These are phyloP conservation scores for Fusarium sp. DNA, from an alignment of 2,329 filamentous ascomycete species.

Conservation along the genomic window DNA sequence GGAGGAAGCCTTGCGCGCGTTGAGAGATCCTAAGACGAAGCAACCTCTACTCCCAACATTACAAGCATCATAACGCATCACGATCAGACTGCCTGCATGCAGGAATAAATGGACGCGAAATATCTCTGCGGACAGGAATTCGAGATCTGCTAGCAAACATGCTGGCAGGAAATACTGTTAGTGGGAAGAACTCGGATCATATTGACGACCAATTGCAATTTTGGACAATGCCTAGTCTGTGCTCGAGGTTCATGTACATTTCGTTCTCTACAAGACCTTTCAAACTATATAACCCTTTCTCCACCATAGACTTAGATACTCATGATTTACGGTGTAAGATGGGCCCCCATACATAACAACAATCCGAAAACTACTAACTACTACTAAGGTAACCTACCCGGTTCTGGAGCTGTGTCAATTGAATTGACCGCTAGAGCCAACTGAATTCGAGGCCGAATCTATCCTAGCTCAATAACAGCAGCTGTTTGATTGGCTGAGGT, in stretches of 20 bases:
- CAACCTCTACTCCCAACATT: constrained; percentile 62
- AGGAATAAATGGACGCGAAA: neutral
- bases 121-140: neutral
- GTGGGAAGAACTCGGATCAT: constrained; percentile 1
- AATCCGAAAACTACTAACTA: constrained; percentile 4
- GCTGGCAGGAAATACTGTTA: constrained; percentile 9
- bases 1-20: constrained; percentile 65
- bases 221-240: constrained; percentile 6
- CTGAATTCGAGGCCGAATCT: constrained; percentile 2
- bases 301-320: constrained; percentile 39
- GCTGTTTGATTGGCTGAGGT: constrained; percentile 17
- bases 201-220: constrained; percentile 3
- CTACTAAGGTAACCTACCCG: no score
- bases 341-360: constrained; percentile 14
- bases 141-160: neutral
- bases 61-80: constrained; percentile 39
- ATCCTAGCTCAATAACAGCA: neutral
- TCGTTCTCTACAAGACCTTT: constrained; percentile 1
- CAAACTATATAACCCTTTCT: constrained; percentile 36
- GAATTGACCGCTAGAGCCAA: constrained; percentile 17
- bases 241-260: constrained; percentile 4
- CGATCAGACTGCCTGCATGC: neutral
- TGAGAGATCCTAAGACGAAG: constrained; percentile 70
- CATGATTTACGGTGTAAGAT: constrained; percentile 26
- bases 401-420: neutral